These are phyloP conservation scores for Plasmodiophora brassicae DNA, from an alignment of 208 protist genomes.

Conservation along the genomic window DNA sequence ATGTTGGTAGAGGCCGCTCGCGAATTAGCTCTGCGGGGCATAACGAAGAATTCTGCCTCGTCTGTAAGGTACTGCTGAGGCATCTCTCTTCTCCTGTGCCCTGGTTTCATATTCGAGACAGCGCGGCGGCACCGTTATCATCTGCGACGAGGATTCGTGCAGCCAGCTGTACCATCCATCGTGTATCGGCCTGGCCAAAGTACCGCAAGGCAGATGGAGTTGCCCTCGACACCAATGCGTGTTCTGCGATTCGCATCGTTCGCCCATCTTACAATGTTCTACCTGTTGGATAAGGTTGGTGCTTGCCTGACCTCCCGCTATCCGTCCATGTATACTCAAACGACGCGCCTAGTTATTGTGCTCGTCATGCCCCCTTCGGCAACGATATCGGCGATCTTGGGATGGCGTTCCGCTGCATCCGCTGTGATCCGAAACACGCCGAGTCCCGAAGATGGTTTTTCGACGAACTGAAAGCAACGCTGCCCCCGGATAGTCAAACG, in stretches of 20 bases:
- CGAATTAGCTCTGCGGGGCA: neutral
- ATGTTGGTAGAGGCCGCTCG: neutral
- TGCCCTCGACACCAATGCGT: neutral
- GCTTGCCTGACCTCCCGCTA: neutral
- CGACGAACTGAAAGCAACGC: neutral
- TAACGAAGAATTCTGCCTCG: neutral
- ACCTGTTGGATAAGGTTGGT: slow-evolving; percentile 10
- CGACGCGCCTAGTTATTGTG: neutral
- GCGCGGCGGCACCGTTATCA: neutral
- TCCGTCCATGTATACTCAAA: neutral
- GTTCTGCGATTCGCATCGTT: neutral
- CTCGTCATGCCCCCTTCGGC: neutral
- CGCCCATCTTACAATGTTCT: neutral
- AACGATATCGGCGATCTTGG: neutral
- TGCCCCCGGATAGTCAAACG: neutral
- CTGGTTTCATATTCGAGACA: neutral
- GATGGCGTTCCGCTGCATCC: neutral
- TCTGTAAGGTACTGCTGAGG: slow-evolving; percentile 3
- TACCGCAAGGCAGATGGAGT: neutral
- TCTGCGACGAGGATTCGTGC: neutral
- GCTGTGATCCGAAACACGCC: neutral
- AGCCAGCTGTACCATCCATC: neutral
- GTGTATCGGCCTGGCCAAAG: neutral
- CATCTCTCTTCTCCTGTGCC: neutral
- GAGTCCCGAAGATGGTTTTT: neutral